These are phyloP conservation scores for Scorias spongiosa DNA, from an alignment of 2,329 filamentous ascomycete species.

Conservation along the genomic window DNA sequence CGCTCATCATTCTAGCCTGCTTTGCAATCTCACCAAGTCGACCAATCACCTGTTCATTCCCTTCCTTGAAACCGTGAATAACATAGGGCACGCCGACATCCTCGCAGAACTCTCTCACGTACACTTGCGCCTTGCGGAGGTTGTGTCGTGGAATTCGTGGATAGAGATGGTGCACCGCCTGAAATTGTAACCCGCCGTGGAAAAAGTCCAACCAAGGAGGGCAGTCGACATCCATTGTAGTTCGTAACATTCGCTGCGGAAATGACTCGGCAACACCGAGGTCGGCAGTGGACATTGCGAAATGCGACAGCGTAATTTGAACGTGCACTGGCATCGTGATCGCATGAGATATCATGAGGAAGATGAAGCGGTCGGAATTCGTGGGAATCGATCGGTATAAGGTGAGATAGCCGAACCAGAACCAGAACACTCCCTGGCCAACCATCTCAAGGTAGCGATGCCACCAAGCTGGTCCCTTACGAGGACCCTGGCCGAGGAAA, in stretches of 20 bases:
- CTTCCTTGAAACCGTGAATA: constrained; percentile 45
- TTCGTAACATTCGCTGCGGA: constrained; percentile 52
- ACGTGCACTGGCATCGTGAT: constrained; percentile 49
- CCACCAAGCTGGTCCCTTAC: constrained; percentile 50
- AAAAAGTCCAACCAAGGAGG: constrained; percentile 57
- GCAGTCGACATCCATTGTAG: constrained; percentile 61
- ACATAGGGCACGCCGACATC: constrained; percentile 49
- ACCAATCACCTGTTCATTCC: constrained; percentile 43
- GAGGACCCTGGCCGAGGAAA: constrained; percentile 38
- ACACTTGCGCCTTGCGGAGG: constrained; percentile 41
- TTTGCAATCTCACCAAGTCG: constrained; percentile 43
- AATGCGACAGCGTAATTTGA: constrained; percentile 58
- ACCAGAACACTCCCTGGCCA: constrained; percentile 52
- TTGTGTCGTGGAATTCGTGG: constrained; percentile 56
- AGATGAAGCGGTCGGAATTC: constrained; percentile 41
- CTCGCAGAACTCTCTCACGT: constrained; percentile 49
- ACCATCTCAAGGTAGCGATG: constrained; percentile 50
- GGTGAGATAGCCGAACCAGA: constrained; percentile 51
- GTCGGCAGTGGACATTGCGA: constrained; percentile 54
- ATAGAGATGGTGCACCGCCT: constrained; percentile 56
- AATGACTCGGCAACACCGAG: constrained; percentile 51
- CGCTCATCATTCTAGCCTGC: constrained; percentile 44
- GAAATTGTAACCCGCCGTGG: constrained; percentile 59
- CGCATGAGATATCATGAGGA: constrained; percentile 47
- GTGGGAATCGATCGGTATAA: constrained; percentile 45